Evolutionary conservation across 768 basidiomycete species (phyloP), one percentile per base, ranked within the genome.

Genomic region (Macrolepiota albuminosa): DNA sequence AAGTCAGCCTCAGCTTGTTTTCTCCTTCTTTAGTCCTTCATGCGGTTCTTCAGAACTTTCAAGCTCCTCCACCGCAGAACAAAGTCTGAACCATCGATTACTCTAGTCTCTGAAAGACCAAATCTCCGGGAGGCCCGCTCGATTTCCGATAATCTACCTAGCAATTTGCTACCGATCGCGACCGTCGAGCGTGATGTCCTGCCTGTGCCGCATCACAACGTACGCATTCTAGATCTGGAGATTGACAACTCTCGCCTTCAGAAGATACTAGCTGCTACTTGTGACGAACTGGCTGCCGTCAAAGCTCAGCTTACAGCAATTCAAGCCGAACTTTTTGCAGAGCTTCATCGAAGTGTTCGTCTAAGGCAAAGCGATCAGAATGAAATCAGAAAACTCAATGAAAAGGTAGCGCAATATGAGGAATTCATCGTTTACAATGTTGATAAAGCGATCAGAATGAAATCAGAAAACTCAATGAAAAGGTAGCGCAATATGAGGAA

Each of bases 31-130:
- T 48, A 29, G 18, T 21, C 56, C 16, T 52, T 50, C 54, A 82
- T 82, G 81, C 76, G 74, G 6, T 78, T 81, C 65, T 80, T 81
- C 73, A 76, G 73, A 61, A 68, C 72, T 24, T 75, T 76, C 66
- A 72, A 71, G 62, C 70, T 81, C 31, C 76, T 80, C 29, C 77
- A 82, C 62, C 78, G 80, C 65, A 76, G 73, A 60, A 72, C 79
- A 56, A 79, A 74, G 67, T 83, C 81, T 21, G 80, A 78, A 34
- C 63, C 75, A 39, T 74, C 76, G 24, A 74, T 79, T 54, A 68
- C 73, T 56, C 42, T 73, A 52, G 65, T 68, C 53, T 63, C 68
- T 63, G 61, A 11, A 18, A 54, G 60, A 36, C 55, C 62, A 16
- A 57, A 60, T 34, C 66, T 66, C 9, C 62, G 54, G 37, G 26